Conservation (phyloP, 352 stramenopile genomes). For the Pilasporangium apinafurcum region DNA sequence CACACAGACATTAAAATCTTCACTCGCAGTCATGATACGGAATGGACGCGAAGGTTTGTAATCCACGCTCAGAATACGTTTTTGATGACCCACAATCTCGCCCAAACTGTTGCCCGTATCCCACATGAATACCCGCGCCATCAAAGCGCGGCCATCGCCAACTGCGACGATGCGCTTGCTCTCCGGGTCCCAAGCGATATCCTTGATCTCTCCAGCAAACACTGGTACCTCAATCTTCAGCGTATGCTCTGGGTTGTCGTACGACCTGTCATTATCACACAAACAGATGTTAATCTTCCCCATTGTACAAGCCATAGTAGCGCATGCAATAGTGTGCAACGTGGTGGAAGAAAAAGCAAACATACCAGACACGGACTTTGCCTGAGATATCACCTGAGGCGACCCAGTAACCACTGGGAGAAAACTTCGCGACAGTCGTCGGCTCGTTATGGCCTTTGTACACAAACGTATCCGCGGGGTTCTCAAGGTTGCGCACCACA, state of each 20-base stretch:
- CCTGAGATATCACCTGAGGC: conserved; percentile 86
- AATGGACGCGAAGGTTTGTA: conserved; percentile 94
- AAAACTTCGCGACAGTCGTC: conserved; percentile 92
- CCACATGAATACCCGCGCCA: conserved; percentile 93
- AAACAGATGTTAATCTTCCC: background rate
- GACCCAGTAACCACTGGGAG: conserved; percentile 93
- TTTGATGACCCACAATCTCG: conserved; percentile 92
- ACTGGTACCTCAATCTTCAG: conserved; percentile 92
- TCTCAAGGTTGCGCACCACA: conserved; percentile 82
- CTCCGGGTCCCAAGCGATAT: conserved; percentile 94
- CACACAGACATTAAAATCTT: conserved; percentile 95
- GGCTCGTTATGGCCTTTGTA: conserved; percentile 94
- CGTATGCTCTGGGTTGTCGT: conserved; percentile 95
- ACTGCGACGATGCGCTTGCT: conserved; percentile 92
- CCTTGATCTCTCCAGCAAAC: conserved; percentile 89
- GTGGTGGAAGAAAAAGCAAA: background rate
- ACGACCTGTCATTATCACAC: conserved; percentile 43
- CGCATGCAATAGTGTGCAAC: no score
- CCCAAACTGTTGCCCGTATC: conserved; percentile 95
- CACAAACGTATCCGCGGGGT: conserved; percentile 87
- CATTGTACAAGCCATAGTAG: background rate
- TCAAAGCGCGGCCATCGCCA: conserved; percentile 73
- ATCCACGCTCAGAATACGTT: conserved; percentile 89
- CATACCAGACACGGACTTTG: conserved; percentile 92
- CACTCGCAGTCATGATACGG: conserved; percentile 91